These are phyloP conservation scores for Anisogramma anomala DNA, from an alignment of 2,329 filamentous ascomycete species.

Conservation along the genomic window DNA sequence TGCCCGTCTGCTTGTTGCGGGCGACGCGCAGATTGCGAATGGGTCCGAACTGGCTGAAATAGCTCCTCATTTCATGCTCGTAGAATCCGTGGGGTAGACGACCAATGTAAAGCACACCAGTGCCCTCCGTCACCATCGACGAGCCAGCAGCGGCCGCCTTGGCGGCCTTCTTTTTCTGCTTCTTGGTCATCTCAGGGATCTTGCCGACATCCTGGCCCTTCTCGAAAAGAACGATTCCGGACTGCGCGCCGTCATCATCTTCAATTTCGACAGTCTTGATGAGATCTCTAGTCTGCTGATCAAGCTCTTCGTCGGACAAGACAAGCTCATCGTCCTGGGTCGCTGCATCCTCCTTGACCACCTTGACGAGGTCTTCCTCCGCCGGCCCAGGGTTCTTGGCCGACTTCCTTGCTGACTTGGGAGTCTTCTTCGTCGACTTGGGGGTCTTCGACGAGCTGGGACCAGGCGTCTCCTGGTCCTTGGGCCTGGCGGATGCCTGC, in stretches of 20 bases:
- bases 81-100: conserved; percentile 86
- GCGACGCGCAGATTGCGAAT: conserved; percentile 72
- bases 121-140: conserved; percentile 33
- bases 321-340: conserved; percentile 4
- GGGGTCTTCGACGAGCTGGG: neutral
- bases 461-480: neutral
- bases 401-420: conserved; percentile 9
- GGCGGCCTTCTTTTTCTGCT: conserved; percentile 31
- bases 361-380: neutral
- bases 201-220: conserved; percentile 40
- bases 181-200: conserved; percentile 37
- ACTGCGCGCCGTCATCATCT: conserved; percentile 12
- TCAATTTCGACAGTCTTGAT: conserved; percentile 13
- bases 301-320: conserved; percentile 10
- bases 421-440: neutral
- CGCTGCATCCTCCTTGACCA: neutral
- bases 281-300: conserved; percentile 14
- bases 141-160: conserved; percentile 17
- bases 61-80: conserved; percentile 86
- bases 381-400: conserved; percentile 4
- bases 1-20: conserved; percentile 83
- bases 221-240: conserved; percentile 25
- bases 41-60: conserved; percentile 85
- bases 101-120: conserved; percentile 80
- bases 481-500: neutral